A percentile compares a stretch with the other conserved stretches of the same genome.
Conservation (phyloP, 495 filamentous ascomycete species). For the Platismatia glauca region DNA sequence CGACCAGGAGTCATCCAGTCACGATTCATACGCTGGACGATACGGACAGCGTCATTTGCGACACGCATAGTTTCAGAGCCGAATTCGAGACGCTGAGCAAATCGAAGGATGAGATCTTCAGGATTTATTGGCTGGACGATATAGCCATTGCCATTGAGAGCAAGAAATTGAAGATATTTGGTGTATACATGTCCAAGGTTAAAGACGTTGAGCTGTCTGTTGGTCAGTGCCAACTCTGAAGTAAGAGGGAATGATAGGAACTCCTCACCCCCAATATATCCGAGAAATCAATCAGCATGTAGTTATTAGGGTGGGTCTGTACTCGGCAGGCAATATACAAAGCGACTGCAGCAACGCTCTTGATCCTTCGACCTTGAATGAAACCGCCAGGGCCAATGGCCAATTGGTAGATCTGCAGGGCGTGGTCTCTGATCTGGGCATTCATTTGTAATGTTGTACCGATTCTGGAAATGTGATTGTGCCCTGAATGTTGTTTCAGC, state of each 20-base stretch:
- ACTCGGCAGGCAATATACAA: conserved; percentile 79
- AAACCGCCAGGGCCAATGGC: conserved; percentile 55
- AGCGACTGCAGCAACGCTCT: conserved; percentile 73
- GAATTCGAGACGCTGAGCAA: conserved; percentile 84
- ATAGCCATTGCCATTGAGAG: conserved; percentile 45
- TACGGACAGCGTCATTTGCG: conserved; percentile 71
- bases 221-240: conserved; percentile 20
- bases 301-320: conserved; percentile 44
- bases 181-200: conserved; percentile 69
- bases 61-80: conserved; percentile 65
- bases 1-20: conserved; percentile 96
- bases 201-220: conserved; percentile 71
- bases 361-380: conserved; percentile 77
- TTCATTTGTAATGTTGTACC: conserved; percentile 44
- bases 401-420: conserved; percentile 66
- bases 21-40: conserved; percentile 83
- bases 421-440: conserved; percentile 50
- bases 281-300: conserved; percentile 91
- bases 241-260: background rate
- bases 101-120: conserved; percentile 81
- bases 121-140: conserved; percentile 56
- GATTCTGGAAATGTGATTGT: conserved; percentile 14
- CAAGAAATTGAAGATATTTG: conserved; percentile 46
- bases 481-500: conserved; percentile 7
- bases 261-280: conserved; percentile 55